These are phyloP conservation scores for Euryodendron excelsum DNA, from an alignment of 148 eudicot genomes.

Conservation along the genomic window DNA sequence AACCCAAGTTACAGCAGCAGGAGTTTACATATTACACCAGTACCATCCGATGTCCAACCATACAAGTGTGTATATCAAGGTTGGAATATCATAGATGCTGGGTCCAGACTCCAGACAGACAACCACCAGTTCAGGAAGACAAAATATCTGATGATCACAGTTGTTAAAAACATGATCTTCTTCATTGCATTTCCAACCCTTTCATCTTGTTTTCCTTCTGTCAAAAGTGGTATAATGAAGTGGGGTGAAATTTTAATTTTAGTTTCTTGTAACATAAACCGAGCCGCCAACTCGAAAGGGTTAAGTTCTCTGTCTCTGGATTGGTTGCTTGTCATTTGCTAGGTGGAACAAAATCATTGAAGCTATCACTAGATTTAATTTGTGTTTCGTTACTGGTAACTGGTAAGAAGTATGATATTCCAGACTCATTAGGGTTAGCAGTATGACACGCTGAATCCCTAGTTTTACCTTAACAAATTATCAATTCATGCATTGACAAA, in stretches of 20 bases:
- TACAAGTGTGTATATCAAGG: not conserved
- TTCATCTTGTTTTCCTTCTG: not conserved
- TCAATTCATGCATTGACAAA: not conserved
- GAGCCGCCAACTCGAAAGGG: not conserved
- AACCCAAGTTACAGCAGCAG: too few relatives aligned
- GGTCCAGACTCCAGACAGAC: not conserved
- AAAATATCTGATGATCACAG: not conserved
- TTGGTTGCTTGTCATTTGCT: not conserved
- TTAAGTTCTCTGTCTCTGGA: not conserved
- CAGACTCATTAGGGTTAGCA: slow-evolving; percentile 4
- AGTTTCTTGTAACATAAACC: not conserved
- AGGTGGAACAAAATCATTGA: not conserved
- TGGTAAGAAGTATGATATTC: not conserved
- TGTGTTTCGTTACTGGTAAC: too few relatives aligned
- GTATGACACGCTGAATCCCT: not conserved
- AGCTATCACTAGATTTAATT: not conserved
- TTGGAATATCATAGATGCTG: not conserved
- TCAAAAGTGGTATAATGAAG: not conserved
- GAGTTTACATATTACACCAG: too few relatives aligned
- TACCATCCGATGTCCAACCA: not conserved
- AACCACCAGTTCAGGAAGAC: not conserved
- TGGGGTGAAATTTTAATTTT: not conserved
- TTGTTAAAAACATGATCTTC: not conserved
- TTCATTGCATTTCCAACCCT: not conserved
- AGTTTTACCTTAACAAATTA: not conserved